A percentile compares a stretch with the other conserved stretches of the same genome.
Conservation (phyloP, 345 rosid species). For the Rubroshorea leprosula region DNA sequence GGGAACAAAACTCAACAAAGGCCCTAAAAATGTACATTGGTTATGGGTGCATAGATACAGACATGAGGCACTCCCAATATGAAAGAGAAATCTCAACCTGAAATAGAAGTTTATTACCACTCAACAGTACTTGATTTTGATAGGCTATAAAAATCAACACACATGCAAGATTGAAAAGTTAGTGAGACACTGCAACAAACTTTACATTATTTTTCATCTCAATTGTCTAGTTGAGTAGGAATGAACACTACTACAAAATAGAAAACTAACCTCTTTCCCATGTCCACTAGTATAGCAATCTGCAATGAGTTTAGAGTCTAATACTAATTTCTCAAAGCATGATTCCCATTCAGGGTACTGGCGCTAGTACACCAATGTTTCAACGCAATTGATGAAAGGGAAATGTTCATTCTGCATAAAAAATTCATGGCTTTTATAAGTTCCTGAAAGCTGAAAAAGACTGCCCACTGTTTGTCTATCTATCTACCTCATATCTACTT, state of each 20-base stretch:
- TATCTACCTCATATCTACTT: no score
- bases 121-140: neutral
- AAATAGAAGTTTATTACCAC: neutral
- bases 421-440: constrained; percentile 14
- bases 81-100: neutral
- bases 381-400: constrained; percentile 66
- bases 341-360: constrained; percentile 61
- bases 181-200: neutral
- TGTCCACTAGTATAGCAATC: constrained; percentile 60
- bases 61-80: neutral
- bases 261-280: constrained; percentile 52
- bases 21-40: neutral
- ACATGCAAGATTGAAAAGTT: neutral
- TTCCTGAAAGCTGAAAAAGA: neutral
- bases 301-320: constrained; percentile 44
- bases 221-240: neutral
- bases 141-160: neutral
- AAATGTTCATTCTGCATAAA: constrained; percentile 67
- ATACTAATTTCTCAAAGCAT: constrained; percentile 54
- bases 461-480: neutral
- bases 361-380: constrained; percentile 48
- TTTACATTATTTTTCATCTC: neutral
- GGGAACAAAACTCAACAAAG: neutral
- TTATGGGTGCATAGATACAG: neutral
- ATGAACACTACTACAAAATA: neutral